Percentiles rank a stretch among this genome's conserved stretches.
phyloP scores from a whole-genome alignment of 2,329 filamentous ascomycete species.

The Didymella pomorum region DNA sequence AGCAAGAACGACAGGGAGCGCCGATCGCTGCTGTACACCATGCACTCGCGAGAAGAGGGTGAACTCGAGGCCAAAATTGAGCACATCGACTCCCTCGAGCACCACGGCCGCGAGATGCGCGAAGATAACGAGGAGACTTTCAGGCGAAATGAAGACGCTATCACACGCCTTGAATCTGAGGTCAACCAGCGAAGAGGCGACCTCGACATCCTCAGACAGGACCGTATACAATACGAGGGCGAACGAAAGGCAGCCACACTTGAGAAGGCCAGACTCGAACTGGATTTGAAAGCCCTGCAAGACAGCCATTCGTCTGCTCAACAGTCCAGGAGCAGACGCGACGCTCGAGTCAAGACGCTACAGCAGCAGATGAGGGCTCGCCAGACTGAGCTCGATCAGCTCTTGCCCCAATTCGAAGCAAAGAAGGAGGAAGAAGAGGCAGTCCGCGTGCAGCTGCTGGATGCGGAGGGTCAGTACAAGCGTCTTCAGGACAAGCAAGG shows the following conservation, averaged over 20 bases:
- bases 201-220: constrained; percentile 82
- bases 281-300: constrained; percentile 81
- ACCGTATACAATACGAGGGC: constrained; percentile 86
- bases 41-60: constrained; percentile 87
- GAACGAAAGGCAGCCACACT: constrained; percentile 86
- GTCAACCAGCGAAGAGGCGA: constrained; percentile 83
- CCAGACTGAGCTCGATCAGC: constrained; percentile 75
- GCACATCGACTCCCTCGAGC: constrained; percentile 80
- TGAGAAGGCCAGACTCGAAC: constrained; percentile 81
- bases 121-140: constrained; percentile 82
- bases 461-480: constrained; percentile 76
- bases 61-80: constrained; percentile 80
- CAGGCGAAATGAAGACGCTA: constrained; percentile 78
- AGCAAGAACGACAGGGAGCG: constrained; percentile 95
- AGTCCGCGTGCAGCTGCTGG: constrained; percentile 74
- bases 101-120: constrained; percentile 82
- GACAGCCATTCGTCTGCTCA: constrained; percentile 83
- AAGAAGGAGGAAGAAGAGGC: constrained; percentile 76
- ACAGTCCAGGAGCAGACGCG: constrained; percentile 73
- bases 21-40: constrained; percentile 91
- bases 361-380: constrained; percentile 77
- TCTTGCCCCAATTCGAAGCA: constrained; percentile 79
- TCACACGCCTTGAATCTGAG: constrained; percentile 77
- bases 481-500: constrained; percentile 92
- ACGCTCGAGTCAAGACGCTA: constrained; percentile 74